These are phyloP conservation scores for Suillus cothurnatus DNA, from an alignment of 768 basidiomycete genomes.

Conservation along the genomic window DNA sequence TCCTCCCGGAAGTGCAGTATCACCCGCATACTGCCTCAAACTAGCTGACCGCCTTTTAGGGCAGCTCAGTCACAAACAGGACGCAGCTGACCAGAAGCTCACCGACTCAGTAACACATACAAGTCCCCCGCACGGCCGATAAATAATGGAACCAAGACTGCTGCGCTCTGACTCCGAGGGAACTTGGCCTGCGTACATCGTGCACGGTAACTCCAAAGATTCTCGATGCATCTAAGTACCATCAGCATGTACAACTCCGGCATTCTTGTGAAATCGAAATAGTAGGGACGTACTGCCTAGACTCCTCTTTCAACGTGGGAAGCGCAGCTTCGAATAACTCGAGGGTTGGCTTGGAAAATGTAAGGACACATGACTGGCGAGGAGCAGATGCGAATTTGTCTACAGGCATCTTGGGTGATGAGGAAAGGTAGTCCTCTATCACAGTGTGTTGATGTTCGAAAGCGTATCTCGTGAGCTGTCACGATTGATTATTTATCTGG, in stretches of 20 bases:
- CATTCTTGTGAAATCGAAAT: background rate
- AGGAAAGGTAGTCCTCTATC: background rate
- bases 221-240: constrained; percentile 25
- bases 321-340: constrained; percentile 16
- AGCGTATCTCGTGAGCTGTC: constrained; percentile 4
- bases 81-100: constrained; percentile 31
- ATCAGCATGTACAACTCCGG: background rate
- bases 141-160: constrained; percentile 84
- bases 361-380: constrained; percentile 18
- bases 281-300: constrained; percentile 19
- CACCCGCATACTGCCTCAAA: constrained; percentile 78
- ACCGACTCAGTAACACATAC: constrained; percentile 85
- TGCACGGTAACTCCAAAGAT: constrained; percentile 29
- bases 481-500: background rate
- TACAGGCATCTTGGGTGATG: constrained; percentile 15
- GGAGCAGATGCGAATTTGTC: background rate
- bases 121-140: constrained; percentile 82
- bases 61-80: background rate
- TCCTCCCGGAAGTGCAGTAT: constrained; percentile 88
- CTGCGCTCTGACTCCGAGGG: constrained; percentile 65
- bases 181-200: constrained; percentile 36
- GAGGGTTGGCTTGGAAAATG: constrained; percentile 18
- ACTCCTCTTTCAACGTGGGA: constrained; percentile 21
- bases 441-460: background rate
- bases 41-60: constrained; percentile 67